phyloP scores from a whole-genome alignment of 1,284 basidiomycete species.

The Boletellus deceptivus region DNA sequence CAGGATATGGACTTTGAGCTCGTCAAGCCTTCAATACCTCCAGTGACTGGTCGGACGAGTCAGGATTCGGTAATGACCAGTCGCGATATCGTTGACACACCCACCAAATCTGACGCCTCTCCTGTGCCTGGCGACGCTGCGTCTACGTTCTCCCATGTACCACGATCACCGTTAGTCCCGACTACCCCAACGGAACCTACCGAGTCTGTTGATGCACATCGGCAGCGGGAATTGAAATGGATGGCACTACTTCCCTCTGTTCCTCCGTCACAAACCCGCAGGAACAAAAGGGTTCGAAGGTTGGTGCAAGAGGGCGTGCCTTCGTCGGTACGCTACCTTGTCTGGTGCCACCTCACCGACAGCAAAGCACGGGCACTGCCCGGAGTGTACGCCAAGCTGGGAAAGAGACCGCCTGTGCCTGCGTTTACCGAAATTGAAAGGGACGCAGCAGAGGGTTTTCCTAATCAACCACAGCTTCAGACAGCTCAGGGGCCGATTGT shows the following conservation, averaged over 20 bases:
- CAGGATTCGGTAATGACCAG: conserved; percentile 49
- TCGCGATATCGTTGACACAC: conserved; percentile 30
- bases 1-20: conserved; percentile 80
- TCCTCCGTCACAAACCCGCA: conserved; percentile 63
- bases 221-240: conserved; percentile 76
- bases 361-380: conserved; percentile 67
- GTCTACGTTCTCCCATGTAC: conserved; percentile 40
- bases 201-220: conserved; percentile 61
- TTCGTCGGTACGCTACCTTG: conserved; percentile 77
- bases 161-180: conserved; percentile 30
- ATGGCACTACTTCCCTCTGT: conserved; percentile 63
- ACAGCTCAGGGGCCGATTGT: conserved; percentile 53
- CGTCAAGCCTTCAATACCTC: conserved; percentile 54
- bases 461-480: conserved; percentile 53
- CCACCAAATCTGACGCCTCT: conserved; percentile 27
- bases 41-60: conserved; percentile 45
- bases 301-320: conserved; percentile 83
- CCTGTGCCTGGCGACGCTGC: conserved; percentile 48
- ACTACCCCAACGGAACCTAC: conserved; percentile 23
- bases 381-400: conserved; percentile 69
- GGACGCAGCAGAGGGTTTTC: conserved; percentile 55
- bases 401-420: conserved; percentile 54
- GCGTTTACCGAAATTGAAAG: conserved; percentile 57
- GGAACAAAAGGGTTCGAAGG: conserved; percentile 83
- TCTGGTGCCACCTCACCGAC: conserved; percentile 82